Evolutionary conservation across 805 yeast species (phyloP).

Genomic region (Pichia scutulata): DNA sequence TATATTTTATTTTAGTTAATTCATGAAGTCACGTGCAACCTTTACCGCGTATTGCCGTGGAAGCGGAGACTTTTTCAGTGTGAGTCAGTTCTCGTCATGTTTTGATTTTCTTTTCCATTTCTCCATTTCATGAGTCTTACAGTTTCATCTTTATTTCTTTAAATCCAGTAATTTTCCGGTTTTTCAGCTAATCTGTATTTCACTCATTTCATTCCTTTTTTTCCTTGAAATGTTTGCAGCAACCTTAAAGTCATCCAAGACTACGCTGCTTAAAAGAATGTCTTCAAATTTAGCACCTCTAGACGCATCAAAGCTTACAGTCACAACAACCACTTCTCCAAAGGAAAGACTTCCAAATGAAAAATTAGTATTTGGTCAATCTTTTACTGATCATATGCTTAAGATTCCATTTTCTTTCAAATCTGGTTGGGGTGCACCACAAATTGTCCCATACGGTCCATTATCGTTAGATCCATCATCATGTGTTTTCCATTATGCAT

Average conservation of each 20-base stretch:
- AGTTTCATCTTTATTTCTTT: background rate
- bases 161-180: background rate
- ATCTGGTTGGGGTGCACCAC: constrained; percentile 85
- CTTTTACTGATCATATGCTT: constrained; percentile 86
- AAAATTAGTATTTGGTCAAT: constrained; percentile 59
- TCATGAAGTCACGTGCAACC: background rate
- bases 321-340: constrained; percentile 42
- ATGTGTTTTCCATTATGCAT: constrained; percentile 89
- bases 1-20: too few species aligned
- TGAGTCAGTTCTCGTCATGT: background rate
- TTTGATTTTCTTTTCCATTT: background rate
- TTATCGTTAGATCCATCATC: constrained; percentile 78
- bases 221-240: background rate
- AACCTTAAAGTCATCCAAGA: background rate
- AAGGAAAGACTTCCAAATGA: constrained; percentile 52
- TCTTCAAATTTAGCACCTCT: constrained; percentile 28
- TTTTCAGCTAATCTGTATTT: background rate
- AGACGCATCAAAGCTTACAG: constrained; percentile 46
- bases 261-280: constrained; percentile 13
- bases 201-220: background rate
- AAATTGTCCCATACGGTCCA: constrained; percentile 77
- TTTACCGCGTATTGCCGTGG: background rate
- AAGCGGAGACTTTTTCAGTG: background rate
- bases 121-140: background rate
- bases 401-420: constrained; percentile 72